Conservation (phyloP, 768 basidiomycete genomes). For the Cubamyces sp. region DNA sequence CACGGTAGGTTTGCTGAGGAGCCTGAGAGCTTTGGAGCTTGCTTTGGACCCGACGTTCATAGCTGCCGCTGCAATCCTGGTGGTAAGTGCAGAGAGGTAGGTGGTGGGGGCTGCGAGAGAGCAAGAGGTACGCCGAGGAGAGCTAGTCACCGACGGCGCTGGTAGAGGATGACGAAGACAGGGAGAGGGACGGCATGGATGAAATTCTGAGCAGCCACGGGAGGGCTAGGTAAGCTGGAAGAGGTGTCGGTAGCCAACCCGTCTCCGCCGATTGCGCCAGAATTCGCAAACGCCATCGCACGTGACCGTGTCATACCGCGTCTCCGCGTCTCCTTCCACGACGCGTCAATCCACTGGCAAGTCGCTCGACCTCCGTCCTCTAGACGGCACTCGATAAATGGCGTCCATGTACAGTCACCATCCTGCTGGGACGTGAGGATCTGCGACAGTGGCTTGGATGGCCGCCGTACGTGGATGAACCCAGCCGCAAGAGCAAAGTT, state of each 20-base stretch:
- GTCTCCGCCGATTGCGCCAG: constrained; percentile 27
- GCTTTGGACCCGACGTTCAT: constrained; percentile 17
- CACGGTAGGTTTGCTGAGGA: constrained; percentile 9
- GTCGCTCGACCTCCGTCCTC: too few species aligned
- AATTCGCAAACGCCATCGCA: constrained; percentile 22
- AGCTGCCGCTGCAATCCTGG: background rate
- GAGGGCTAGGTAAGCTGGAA: background rate
- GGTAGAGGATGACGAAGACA: background rate
- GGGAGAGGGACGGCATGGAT: background rate
- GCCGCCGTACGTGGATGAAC: background rate
- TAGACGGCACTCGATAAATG: too few species aligned
- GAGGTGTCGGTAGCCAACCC: constrained; percentile 1
- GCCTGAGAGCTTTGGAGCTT: constrained; percentile 12
- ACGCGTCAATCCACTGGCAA: background rate
- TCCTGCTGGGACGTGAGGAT: too few species aligned
- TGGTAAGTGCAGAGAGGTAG: background rate
- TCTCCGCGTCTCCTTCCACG: constrained; percentile 1
- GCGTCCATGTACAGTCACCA: too few species aligned
- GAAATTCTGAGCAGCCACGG: background rate
- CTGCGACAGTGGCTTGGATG: background rate
- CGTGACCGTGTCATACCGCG: constrained; percentile 25
- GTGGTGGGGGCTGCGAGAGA: background rate
- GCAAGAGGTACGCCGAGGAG: background rate
- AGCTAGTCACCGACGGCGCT: background rate
- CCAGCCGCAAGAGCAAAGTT: background rate